phyloP scores from a whole-genome alignment of 352 stramenopile genomes.

The Pythium sukuiense region DNA sequence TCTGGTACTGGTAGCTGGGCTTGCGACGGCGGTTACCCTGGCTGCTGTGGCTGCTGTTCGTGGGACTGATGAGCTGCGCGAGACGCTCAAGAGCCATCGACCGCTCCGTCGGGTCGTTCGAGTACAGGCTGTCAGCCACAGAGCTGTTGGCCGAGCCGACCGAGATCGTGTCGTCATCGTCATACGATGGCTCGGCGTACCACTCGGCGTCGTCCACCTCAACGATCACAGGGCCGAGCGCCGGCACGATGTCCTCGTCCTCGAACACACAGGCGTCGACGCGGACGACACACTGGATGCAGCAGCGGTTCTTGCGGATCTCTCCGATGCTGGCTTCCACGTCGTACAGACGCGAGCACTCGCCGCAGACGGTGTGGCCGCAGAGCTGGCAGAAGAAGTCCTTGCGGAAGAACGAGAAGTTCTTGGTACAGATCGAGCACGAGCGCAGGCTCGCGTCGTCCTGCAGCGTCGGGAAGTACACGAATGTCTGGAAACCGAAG shows the following conservation, averaged over 20 bases:
- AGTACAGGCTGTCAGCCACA: conserved; percentile 36
- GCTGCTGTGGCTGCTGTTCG: conserved; percentile 10
- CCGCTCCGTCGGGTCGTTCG: conserved; percentile 36
- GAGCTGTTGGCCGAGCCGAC: conserved; percentile 11
- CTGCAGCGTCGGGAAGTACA: conserved; percentile 45
- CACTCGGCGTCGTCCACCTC: conserved; percentile 42
- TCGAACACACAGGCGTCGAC: conserved; percentile 60
- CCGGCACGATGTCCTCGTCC: conserved; percentile 52
- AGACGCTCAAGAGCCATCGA: conserved; percentile 52
- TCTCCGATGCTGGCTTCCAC: conserved; percentile 48
- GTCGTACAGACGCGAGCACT: conserved; percentile 58
- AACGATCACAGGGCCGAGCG: conserved; percentile 45
- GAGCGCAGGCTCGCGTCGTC: conserved; percentile 24
- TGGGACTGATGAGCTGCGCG: conserved; percentile 35
- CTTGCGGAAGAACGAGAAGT: conserved; percentile 46
- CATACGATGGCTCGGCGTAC: conserved; percentile 31
- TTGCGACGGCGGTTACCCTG: not conserved
- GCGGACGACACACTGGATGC: conserved; percentile 52
- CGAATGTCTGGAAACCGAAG: conserved; percentile 69
- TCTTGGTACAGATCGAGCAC: conserved; percentile 53
- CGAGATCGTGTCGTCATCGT: conserved; percentile 33
- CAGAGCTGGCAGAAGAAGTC: conserved; percentile 61
- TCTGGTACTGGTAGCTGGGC: conserved; percentile 4
- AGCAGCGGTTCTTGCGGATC: conserved; percentile 49
- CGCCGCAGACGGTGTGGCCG: conserved; percentile 47